Conservation (phyloP, 768 basidiomycete genomes). For the Grammothele lineata region DNA sequence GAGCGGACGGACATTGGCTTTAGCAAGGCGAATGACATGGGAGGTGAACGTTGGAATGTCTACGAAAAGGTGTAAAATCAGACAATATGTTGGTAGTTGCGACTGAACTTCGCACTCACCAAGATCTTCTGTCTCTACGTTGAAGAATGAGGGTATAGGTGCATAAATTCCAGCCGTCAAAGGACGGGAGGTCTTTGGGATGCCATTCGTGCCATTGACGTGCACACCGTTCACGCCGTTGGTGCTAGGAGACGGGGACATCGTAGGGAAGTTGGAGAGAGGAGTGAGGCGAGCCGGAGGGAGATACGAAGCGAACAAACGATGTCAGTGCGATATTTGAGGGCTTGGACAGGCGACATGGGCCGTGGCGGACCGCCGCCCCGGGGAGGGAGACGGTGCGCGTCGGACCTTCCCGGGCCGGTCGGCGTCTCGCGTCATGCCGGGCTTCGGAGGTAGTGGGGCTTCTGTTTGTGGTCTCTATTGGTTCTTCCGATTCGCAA, state of each 20-base stretch:
- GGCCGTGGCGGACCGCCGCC: background rate
- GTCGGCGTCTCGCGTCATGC: no score
- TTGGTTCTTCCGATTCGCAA: no score
- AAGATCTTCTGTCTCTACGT: constrained; percentile 70
- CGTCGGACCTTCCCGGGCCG: no score
- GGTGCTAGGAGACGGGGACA: constrained; percentile 1
- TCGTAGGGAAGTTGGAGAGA: background rate
- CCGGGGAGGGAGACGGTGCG: no score
- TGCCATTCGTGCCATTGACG: constrained; percentile 7
- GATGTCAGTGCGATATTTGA: background rate
- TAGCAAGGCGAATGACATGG: constrained; percentile 38
- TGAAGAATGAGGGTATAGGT: constrained; percentile 85
- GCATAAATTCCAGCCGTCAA: constrained; percentile 77
- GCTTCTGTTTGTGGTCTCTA: no score
- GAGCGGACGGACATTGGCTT: constrained; percentile 36
- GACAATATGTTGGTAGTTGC: background rate
- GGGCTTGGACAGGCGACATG: background rate
- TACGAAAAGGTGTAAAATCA: constrained; percentile 16
- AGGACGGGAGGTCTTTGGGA: constrained; percentile 37
- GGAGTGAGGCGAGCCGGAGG: no score
- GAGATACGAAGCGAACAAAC: background rate
- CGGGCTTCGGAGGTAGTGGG: no score
- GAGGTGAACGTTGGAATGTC: constrained; percentile 37
- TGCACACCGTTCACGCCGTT: constrained; percentile 12
- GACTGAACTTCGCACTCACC: constrained; percentile 43